These are phyloP conservation scores for Boeremia lycopersici DNA, from an alignment of 2,329 filamentous ascomycete species.

Conservation along the genomic window DNA sequence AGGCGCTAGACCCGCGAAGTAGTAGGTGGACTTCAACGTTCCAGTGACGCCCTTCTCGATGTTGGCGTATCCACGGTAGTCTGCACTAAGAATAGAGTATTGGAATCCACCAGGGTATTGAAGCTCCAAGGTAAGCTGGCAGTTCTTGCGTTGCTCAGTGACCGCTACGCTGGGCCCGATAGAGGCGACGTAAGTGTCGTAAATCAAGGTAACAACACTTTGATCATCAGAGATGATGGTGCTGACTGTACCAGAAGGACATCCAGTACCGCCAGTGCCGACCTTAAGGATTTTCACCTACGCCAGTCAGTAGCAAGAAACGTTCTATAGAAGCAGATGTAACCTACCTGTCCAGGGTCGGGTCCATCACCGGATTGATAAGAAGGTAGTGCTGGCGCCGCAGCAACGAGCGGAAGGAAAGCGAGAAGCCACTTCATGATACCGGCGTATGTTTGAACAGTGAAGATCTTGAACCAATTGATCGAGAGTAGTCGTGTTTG, in stretches of 20 bases:
- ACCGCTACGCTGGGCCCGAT: constrained; percentile 53
- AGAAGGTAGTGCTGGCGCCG: constrained; percentile 25
- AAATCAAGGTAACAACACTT: constrained; percentile 58
- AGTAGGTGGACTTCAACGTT: constrained; percentile 60
- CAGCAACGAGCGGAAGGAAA: constrained; percentile 43
- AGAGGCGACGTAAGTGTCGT: constrained; percentile 58
- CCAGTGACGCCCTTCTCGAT: constrained; percentile 56
- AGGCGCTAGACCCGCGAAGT: constrained; percentile 56
- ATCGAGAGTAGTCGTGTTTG: constrained; percentile 10
- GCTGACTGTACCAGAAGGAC: constrained; percentile 53
- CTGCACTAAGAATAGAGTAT: constrained; percentile 59
- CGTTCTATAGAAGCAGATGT: background rate
- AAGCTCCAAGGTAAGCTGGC: constrained; percentile 60
- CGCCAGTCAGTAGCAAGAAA: constrained; percentile 16
- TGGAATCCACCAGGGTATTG: constrained; percentile 60
- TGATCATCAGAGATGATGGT: constrained; percentile 52
- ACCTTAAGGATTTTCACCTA: constrained; percentile 52
- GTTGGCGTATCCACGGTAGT: constrained; percentile 59
- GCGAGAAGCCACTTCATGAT: constrained; percentile 49
- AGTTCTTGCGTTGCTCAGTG: constrained; percentile 58
- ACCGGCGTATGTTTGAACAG: constrained; percentile 22
- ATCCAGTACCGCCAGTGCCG: constrained; percentile 56
- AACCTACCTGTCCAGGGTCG: constrained; percentile 35
- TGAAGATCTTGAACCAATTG: constrained; percentile 25
- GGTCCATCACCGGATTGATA: constrained; percentile 35